Conservation (phyloP, 1,284 basidiomycete genomes). For the Ceratobasidium sp. region DNA sequence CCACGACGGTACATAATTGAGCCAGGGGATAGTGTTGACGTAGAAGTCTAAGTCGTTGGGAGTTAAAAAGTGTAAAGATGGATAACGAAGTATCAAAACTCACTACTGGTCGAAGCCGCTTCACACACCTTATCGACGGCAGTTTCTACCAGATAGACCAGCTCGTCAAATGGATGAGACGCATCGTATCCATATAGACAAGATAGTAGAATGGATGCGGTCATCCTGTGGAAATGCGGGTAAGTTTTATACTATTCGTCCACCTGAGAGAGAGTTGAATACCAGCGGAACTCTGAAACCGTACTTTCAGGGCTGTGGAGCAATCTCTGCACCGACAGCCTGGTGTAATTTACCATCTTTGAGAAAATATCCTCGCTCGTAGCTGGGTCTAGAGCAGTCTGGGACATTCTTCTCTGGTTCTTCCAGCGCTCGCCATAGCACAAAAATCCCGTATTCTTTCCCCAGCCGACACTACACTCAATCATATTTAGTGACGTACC, state of each 20-base stretch:
- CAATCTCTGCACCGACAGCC: conserved; percentile 13
- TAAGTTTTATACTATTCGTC: not conserved
- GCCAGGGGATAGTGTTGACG: conserved; percentile 23
- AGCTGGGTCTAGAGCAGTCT: not conserved
- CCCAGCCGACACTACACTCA: conserved; percentile 5
- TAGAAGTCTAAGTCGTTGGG: conserved; percentile 15
- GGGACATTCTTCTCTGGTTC: conserved; percentile 6
- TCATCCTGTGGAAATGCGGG: not conserved
- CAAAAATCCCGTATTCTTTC: conserved; percentile 11
- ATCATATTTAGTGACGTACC: too few species aligned
- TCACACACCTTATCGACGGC: not conserved
- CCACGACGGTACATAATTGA: conserved; percentile 44
- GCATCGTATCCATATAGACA: conserved; percentile 16
- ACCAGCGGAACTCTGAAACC: conserved; percentile 15
- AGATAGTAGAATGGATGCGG: not conserved
- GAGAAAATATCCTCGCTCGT: conserved; percentile 17
- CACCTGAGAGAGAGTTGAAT: not conserved
- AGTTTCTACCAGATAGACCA: conserved; percentile 11
- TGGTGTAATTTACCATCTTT: not conserved
- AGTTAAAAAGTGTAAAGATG: not conserved
- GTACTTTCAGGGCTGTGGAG: not conserved
- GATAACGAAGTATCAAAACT: not conserved
- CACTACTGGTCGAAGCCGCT: not conserved
- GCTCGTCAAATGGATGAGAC: not conserved
- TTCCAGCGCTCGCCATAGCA: conserved; percentile 27